Evolutionary conservation across 2,329 filamentous ascomycete genomes (phyloP), one percentile per base, ranked within the genome.

Genomic region (Neonectria sp.): DNA sequence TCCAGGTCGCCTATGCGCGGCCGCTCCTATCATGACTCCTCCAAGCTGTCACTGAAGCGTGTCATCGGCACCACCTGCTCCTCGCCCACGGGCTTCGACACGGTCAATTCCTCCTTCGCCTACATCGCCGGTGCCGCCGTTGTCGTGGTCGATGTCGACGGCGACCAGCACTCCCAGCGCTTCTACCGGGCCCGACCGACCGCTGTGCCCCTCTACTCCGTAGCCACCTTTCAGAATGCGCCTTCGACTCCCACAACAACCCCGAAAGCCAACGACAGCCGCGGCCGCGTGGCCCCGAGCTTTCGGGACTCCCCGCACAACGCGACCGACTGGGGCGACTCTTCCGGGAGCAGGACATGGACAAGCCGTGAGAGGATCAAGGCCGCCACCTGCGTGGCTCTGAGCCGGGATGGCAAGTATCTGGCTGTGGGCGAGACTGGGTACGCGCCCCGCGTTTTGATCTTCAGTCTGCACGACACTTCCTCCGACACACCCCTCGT

Each of bases 351-450:
- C 58, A 94, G 91, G 79, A 94, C 92, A 13, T 95, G 94, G 92
- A 95, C 93, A 2, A 96, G 94, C 62, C 90, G 94, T 71, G 96
- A 98, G 80, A 90, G 95, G 72, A 95, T 98, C 78, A 98, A 98
- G 82, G 93, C 96, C 21, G 94, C 95, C 2, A 97, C 95, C 6
- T 97, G 95, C 76, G 88, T 99, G 29, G 92, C 94, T 25, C 87
- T 99, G 71, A 98, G 95, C 77, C 90, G 91, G 1, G 95, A 98
- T 81, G 95, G 93, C 35, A 92, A 90, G 74, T 97, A 93, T 78
- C 85, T 99, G 59, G 96, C 95, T 9, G 93, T 98, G 3, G 96
- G 96, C 75, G 96, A 99, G 88, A 97, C 95, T 4, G 96, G 96
- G 25, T 98, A 98, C 80, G 93, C 92, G 60, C 96, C 96, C 6